Conservation (phyloP, 2,329 filamentous ascomycete species). For the Cladosporium velox region DNA sequence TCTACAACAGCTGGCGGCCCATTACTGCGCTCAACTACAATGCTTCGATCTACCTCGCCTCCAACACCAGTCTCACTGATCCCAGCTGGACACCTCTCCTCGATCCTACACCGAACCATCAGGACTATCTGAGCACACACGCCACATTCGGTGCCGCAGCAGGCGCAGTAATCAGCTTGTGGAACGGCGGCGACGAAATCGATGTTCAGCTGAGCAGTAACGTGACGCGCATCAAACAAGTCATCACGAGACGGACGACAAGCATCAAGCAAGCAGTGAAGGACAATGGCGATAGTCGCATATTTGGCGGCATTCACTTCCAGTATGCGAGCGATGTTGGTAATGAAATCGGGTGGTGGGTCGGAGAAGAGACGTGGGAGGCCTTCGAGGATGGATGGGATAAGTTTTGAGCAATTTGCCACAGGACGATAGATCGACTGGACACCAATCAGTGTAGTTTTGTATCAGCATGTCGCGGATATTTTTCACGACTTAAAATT, state of each 20-base stretch:
- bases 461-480: not conserved
- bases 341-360: constrained; percentile 24
- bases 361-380: not conserved
- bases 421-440: not conserved
- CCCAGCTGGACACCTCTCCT: constrained; percentile 33
- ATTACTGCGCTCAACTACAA: constrained; percentile 28
- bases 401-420: not conserved
- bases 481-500: no score
- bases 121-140: constrained; percentile 35
- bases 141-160: constrained; percentile 34
- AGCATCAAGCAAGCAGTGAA: constrained; percentile 32
- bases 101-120: constrained; percentile 32
- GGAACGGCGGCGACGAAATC: constrained; percentile 29
- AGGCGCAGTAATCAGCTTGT: constrained; percentile 30
- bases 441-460: not conserved
- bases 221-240: constrained; percentile 29
- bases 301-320: constrained; percentile 37
- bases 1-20: constrained; percentile 34
- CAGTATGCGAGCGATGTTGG: constrained; percentile 32
- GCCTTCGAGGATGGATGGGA: not conserved
- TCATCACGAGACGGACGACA: constrained; percentile 31
- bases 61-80: constrained; percentile 27
- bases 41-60: constrained; percentile 30
- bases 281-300: constrained; percentile 35
- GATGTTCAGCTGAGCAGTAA: constrained; percentile 33